A percentile compares a stretch with the other conserved stretches of the same genome.
These are phyloP conservation scores for Pseudogymnoascus sp. DNA, from an alignment of 2,329 filamentous ascomycete species.

Conservation along the genomic window DNA sequence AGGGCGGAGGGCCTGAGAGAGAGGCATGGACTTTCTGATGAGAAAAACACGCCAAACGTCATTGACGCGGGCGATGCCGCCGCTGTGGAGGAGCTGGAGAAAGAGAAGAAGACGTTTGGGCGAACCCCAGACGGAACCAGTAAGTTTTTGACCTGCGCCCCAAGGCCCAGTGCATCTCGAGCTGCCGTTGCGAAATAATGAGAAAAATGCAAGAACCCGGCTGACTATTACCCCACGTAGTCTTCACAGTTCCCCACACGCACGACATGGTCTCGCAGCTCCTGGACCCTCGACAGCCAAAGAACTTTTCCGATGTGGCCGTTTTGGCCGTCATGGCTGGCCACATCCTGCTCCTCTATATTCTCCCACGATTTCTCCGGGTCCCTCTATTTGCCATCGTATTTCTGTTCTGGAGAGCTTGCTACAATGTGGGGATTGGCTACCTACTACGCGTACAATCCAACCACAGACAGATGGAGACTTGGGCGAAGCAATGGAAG, in stretches of 20 bases:
- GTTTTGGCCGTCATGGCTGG: constrained; percentile 70
- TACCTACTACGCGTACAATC: constrained; percentile 84
- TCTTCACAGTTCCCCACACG: constrained; percentile 90
- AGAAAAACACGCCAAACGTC: not conserved
- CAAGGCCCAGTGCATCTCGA: not conserved
- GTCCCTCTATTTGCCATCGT: constrained; percentile 70
- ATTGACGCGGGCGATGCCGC: not conserved
- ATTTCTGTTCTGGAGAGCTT: constrained; percentile 86
- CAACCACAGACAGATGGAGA: constrained; percentile 73
- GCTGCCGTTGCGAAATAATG: not conserved
- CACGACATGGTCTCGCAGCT: constrained; percentile 99
- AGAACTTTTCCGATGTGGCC: constrained; percentile 78
- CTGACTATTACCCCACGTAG: constrained; percentile 37
- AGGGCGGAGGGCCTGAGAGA: constrained; percentile 8
- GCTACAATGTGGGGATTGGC: constrained; percentile 92
- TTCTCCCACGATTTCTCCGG: constrained; percentile 60
- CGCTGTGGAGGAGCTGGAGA: constrained; percentile 29
- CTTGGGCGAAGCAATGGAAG: constrained; percentile 77
- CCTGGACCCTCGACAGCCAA: constrained; percentile 86
- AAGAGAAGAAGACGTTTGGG: constrained; percentile 73
- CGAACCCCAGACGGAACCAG: constrained; percentile 84
- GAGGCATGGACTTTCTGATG: not conserved
- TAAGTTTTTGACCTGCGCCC: constrained; percentile 40
- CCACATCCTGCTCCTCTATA: constrained; percentile 66
- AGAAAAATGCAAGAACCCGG: constrained; percentile 9